These are phyloP conservation scores for Allium cepa DNA, from an alignment of 106 monocot genomes.

Conservation along the genomic window DNA sequence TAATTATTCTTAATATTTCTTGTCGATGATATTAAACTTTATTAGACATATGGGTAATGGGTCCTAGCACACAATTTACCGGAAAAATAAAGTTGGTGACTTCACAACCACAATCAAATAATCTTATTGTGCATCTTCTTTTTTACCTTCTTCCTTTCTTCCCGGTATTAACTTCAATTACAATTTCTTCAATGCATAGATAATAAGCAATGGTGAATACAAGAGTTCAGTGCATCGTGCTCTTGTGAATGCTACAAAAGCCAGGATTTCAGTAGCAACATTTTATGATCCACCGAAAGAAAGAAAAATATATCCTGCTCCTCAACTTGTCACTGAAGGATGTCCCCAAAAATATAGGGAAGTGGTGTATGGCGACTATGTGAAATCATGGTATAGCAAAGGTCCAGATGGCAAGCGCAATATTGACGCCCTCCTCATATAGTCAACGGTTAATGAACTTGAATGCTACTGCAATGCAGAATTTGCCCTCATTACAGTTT, in stretches of 20 bases:
- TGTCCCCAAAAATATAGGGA: constrained; percentile 46
- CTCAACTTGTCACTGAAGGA: constrained; percentile 28
- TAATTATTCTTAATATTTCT: too few relatives aligned
- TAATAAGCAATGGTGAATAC: constrained; percentile 77
- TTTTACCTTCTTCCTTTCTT: background rate
- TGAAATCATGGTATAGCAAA: constrained; percentile 71
- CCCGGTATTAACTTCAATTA: background rate
- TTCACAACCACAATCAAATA: too few relatives aligned
- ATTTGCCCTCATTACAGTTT: too few relatives aligned
- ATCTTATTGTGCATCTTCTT: background rate
- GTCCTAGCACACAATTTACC: too few relatives aligned
- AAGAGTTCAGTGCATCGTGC: constrained; percentile 77
- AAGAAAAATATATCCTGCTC: constrained; percentile 51
- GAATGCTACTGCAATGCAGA: background rate
- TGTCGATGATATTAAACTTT: too few relatives aligned
- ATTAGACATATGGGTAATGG: too few relatives aligned
- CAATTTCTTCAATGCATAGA: constrained; percentile 9
- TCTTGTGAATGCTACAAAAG: constrained; percentile 44
- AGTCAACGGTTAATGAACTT: too few relatives aligned
- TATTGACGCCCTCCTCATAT: constrained; percentile 43
- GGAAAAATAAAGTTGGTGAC: too few relatives aligned
- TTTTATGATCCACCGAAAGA: constrained; percentile 86
- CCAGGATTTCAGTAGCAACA: constrained; percentile 73
- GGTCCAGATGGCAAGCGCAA: constrained; percentile 87
- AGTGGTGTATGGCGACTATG: constrained; percentile 80